Evolutionary conservation across 306 rosid genomes (phyloP).

Genomic region (Citrullus mucosospermus): DNA sequence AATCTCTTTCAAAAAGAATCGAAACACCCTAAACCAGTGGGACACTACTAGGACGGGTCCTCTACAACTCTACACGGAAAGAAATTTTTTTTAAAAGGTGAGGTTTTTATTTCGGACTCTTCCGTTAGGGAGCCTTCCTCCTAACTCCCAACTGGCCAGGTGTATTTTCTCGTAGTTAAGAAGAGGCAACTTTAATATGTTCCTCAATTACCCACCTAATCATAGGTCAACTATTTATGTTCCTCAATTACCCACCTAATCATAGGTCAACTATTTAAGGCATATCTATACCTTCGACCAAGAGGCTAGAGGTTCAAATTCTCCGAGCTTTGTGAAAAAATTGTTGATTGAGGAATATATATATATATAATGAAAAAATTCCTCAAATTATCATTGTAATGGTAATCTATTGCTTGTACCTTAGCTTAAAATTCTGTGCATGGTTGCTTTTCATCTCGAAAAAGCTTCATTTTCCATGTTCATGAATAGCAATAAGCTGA

Average conservation of each 20-base stretch:
- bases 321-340: no score
- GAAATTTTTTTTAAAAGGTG: neutral
- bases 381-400: neutral
- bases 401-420: neutral
- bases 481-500: neutral
- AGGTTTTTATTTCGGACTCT: neutral
- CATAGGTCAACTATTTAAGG: no score
- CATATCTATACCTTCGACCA: no score
- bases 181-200: neutral
- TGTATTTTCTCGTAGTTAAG: neutral
- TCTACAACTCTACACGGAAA: neutral
- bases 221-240: no score
- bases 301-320: no score
- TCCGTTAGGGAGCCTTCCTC: neutral
- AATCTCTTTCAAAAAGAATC: neutral
- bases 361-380: neutral
- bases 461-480: neutral
- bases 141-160: neutral
- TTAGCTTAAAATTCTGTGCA: neutral
- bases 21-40: neutral
- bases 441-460: neutral
- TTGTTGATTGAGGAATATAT: no score
- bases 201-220: neutral
- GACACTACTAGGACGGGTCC: neutral
- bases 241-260: neutral